Base-by-base conservation (phyloP, 1,139 yeast genomes). In the Nakaseomyces uthaithaninus region DNA sequence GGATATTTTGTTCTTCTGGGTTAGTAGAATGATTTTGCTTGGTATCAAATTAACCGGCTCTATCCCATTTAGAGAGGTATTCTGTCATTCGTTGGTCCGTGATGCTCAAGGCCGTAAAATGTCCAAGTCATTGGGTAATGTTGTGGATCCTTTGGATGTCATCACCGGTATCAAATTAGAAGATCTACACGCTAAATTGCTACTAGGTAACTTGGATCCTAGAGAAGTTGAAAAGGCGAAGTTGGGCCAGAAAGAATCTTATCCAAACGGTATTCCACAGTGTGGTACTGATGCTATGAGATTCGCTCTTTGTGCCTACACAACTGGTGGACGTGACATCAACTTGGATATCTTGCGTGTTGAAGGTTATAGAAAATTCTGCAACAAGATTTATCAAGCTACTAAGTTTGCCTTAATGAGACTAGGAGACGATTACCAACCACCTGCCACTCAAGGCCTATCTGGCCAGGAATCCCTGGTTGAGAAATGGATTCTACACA, bases 1-100 rank as follows among this genome's bases (percentile, higher is more conserved):
- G 98, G 98, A 91, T 69, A 91, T 91, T 61, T 72, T 91, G 58
- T 91, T 91, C 77, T 91, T 91, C 80, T 91, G 98, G 98, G 97
- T 91, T 45, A 76, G 93, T 35, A 80, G 98, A 69, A 91, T 91
- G 98, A 81, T 91, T 50, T 75, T 91, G 70, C 69, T 91, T 59
- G 93, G 96, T 46, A 64, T 86, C 56, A 87, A 89, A 67, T 72
- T 91, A 63, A 85, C 95, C 26, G 97, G 96, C 39, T 71, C 80
- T 45, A 75, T 86, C 48, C 98, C 98, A 46, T 91, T 91, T 73
- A 81, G 77, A 55, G 97, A 91, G 67, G 97, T 91, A 19, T 91
- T 87, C 77, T 91, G 98, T 66, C 98, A 91, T 64, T 89, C 98
- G 16, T 80, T 91, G 64, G 96, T 91, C 38, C 87, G 98, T 69